Evolutionary conservation across 2,329 filamentous ascomycete species (phyloP), one percentile per base, ranked within the genome.

Genomic region (Phyllosticta capitalensis): DNA sequence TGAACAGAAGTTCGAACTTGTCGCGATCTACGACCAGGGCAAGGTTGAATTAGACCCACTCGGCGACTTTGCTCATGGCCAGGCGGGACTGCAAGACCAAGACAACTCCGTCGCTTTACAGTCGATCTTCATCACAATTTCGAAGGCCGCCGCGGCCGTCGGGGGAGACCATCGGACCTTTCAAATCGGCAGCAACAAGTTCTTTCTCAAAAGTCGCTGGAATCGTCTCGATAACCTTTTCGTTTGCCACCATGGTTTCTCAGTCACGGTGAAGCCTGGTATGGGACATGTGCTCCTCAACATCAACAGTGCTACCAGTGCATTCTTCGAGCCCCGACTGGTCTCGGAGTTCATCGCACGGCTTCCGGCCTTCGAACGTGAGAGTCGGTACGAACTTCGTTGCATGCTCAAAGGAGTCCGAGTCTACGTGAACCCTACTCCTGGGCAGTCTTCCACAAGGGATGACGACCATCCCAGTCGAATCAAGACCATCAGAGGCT

Each of bases 251-350:
- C 54, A 38, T 12, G 54, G 54, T 14, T 48, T 45, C 19, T 55
- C 45, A 7, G 20, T 38, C 2, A 48, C 30, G 4, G 33, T 38
- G 1, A 38, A 38, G 5, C 30, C 30, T 3, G 30, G 10, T 5
- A 51, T 51, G n/a, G 21, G 49, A 20, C 10, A 51, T 9, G 59
- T 62, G 19, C 52, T 65, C 3, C 54, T 66, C 21, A 65, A 65
- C 30, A 45, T 66, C 19, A 59, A 67, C 45, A 61, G 61, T 0
- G 60, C 61, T 9, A 61, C 55, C 2, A 62, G 60, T 6, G 63
- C 58, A 0, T 65, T 67, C 59, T 62, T 64, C 52, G 52, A 57
- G 10, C 54, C 59, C 9, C 21, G 59, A 49, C 54, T 58, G 4
- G 50, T 61, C 5, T 38, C 30, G 3, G 30, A 38, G 10, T 38